Evolutionary conservation across 1,139 yeast genomes (phyloP).

Genomic region (Candida anutae): DNA sequence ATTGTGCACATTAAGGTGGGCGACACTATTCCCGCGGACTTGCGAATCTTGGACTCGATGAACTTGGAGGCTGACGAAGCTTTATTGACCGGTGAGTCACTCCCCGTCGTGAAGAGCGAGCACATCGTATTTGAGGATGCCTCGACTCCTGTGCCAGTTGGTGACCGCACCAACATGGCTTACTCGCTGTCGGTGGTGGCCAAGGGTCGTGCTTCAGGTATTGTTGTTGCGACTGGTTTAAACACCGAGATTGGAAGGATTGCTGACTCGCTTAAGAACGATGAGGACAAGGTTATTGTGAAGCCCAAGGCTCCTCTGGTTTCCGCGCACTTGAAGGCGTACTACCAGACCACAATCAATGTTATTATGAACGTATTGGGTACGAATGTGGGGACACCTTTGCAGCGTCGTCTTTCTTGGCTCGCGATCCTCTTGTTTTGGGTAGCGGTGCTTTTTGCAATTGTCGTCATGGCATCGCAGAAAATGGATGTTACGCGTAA

Average conservation of each 20-base stretch:
- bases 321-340: slow-evolving; percentile 10
- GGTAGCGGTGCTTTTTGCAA: slow-evolving; percentile 69
- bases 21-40: slow-evolving; percentile 75
- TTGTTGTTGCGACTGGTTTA: slow-evolving; percentile 61
- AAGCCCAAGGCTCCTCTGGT: slow-evolving; percentile 6
- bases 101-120: slow-evolving; percentile 60
- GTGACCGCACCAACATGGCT: slow-evolving; percentile 71
- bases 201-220: slow-evolving; percentile 71
- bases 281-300: slow-evolving; percentile 14
- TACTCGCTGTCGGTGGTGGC: slow-evolving; percentile 65
- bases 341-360: slow-evolving; percentile 12
- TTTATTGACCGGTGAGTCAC: slow-evolving; percentile 70
- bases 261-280: slow-evolving; percentile 52
- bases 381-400: slow-evolving; percentile 68
- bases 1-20: slow-evolving; percentile 60
- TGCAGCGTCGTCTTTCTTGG: slow-evolving; percentile 60
- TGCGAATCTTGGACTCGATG: slow-evolving; percentile 51
- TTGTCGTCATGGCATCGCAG: slow-evolving; percentile 76
- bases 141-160: slow-evolving; percentile 49
- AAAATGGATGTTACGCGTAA: slow-evolving; percentile 56
- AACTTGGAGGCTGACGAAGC: slow-evolving; percentile 82
- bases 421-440: slow-evolving; percentile 62
- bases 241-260: slow-evolving; percentile 71
- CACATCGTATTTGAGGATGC: slow-evolving; percentile 29
- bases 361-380: slow-evolving; percentile 66